Conservation (phyloP, 495 filamentous ascomycete species). For the Trichoderma asperelloides region DNA sequence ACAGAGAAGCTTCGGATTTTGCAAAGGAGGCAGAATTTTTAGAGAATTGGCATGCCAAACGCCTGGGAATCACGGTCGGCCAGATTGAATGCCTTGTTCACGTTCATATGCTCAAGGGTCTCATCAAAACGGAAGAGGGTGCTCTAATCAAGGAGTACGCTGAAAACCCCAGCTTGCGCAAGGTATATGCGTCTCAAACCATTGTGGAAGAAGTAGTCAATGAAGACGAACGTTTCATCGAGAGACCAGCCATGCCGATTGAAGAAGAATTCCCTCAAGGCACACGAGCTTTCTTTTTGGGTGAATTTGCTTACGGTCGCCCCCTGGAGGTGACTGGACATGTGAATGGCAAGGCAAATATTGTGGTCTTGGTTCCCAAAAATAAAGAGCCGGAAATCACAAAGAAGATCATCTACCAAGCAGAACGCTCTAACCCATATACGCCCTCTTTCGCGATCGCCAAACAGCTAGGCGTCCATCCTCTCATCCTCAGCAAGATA, state of each 20-base stretch:
- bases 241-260: slow-evolving; percentile 73
- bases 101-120: slow-evolving; percentile 84
- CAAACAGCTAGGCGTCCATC: slow-evolving; percentile 68
- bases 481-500: slow-evolving; percentile 87
- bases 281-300: slow-evolving; percentile 86
- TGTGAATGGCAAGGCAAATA: slow-evolving; percentile 59
- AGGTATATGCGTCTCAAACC: slow-evolving; percentile 82
- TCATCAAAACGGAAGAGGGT: slow-evolving; percentile 84
- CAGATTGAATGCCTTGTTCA: slow-evolving; percentile 80
- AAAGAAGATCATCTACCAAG: slow-evolving; percentile 53
- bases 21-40: slow-evolving; percentile 75
- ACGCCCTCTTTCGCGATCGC: slow-evolving; percentile 81
- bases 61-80: slow-evolving; percentile 80
- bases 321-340: slow-evolving; percentile 78
- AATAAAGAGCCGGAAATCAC: slow-evolving; percentile 75
- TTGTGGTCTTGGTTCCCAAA: slow-evolving; percentile 61
- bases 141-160: slow-evolving; percentile 91
- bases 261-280: slow-evolving; percentile 85
- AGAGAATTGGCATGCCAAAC: slow-evolving; percentile 79
- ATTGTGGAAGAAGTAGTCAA: slow-evolving; percentile 86
- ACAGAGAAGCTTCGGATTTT: slow-evolving; percentile 74
- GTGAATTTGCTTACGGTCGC: slow-evolving; percentile 86
- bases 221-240: slow-evolving; percentile 87
- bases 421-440: slow-evolving; percentile 63
- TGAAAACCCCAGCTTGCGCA: slow-evolving; percentile 79